phyloP scores from a whole-genome alignment of 2,329 filamentous ascomycete species.

The Fusarium beomiforme region DNA sequence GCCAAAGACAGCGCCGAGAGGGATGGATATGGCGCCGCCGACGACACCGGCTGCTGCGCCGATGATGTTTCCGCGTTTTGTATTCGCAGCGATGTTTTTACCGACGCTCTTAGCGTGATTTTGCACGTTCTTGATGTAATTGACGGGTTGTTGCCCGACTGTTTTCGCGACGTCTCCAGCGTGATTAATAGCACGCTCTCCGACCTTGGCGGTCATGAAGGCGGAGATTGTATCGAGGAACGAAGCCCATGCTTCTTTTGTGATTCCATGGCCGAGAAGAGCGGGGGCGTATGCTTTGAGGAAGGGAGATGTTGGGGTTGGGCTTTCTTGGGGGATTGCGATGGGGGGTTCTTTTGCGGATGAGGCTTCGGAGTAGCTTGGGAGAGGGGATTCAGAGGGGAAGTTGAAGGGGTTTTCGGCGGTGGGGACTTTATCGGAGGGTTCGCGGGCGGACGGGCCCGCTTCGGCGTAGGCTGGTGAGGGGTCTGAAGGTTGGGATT shows the following conservation, averaged over 20 bases:
- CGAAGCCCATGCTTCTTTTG: slow-evolving; percentile 47
- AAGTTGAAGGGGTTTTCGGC: slow-evolving; percentile 53
- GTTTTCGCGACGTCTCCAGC: slow-evolving; percentile 53
- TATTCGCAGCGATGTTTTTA: slow-evolving; percentile 47
- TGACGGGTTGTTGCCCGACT: slow-evolving; percentile 49
- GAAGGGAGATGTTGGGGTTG: slow-evolving; percentile 51
- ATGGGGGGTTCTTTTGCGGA: slow-evolving; percentile 45
- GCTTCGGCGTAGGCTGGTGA: not conserved
- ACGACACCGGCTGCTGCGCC: slow-evolving; percentile 51
- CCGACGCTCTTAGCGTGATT: slow-evolving; percentile 52
- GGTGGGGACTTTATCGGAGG: slow-evolving; percentile 39
- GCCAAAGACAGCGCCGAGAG: slow-evolving; percentile 51
- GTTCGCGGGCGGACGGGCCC: not conserved
- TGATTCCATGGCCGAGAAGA: slow-evolving; percentile 52
- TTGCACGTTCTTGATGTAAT: slow-evolving; percentile 49
- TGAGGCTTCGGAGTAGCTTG: slow-evolving; percentile 44
- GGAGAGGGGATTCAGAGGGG: slow-evolving; percentile 45
- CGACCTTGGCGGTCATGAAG: slow-evolving; percentile 57
- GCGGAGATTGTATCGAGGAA: slow-evolving; percentile 55
- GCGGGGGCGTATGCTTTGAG: slow-evolving; percentile 51
- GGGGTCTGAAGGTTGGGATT: not conserved
- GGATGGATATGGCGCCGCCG: slow-evolving; percentile 52
- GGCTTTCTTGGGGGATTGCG: slow-evolving; percentile 52
- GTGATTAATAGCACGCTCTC: slow-evolving; percentile 55
- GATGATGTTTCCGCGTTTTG: slow-evolving; percentile 53